These are phyloP conservation scores for Aspergillus olivimuriae DNA, from an alignment of 495 filamentous ascomycete species.

Conservation along the genomic window DNA sequence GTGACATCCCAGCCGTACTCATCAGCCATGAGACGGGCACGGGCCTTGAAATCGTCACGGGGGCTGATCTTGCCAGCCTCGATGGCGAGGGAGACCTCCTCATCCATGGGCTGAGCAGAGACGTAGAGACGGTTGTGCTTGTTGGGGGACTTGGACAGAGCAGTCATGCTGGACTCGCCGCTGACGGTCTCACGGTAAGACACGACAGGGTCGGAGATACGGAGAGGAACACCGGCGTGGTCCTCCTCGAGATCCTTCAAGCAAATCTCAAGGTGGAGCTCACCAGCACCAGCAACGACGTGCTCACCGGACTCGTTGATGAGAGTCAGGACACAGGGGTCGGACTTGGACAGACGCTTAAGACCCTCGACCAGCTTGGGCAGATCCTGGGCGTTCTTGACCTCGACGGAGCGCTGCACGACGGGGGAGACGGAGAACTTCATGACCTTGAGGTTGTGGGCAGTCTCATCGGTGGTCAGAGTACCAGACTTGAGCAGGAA, in stretches of 20 bases:
- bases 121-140: conserved; percentile 99
- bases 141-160: conserved; percentile 98
- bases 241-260: conserved; percentile 99
- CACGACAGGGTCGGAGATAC: conserved; percentile 94
- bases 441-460: conserved; percentile 99
- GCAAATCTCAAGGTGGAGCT: conserved; percentile 99
- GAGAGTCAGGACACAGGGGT: conserved; percentile 90
- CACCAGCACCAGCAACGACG: conserved; percentile 97
- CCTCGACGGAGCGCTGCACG: conserved; percentile 96
- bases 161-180: conserved; percentile 79
- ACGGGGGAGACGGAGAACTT: conserved; percentile 99
- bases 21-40: conserved; percentile 93
- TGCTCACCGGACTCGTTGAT: conserved; percentile 94
- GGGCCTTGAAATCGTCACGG: conserved; percentile 98
- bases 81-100: conserved; percentile 87
- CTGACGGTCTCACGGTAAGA: conserved; percentile 94
- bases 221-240: conserved; percentile 96
- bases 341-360: conserved; percentile 99
- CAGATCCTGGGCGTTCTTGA: conserved; percentile 99
- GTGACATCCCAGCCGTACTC: conserved; percentile 99
- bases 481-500: conserved; percentile 99
- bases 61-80: conserved; percentile 88
- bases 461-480: conserved; percentile 91
- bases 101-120: conserved; percentile 77
- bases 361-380: conserved; percentile 99